Base-by-base conservation (phyloP, 2,329 filamentous ascomycete genomes). In the Trichoderma semiorbis region DNA sequence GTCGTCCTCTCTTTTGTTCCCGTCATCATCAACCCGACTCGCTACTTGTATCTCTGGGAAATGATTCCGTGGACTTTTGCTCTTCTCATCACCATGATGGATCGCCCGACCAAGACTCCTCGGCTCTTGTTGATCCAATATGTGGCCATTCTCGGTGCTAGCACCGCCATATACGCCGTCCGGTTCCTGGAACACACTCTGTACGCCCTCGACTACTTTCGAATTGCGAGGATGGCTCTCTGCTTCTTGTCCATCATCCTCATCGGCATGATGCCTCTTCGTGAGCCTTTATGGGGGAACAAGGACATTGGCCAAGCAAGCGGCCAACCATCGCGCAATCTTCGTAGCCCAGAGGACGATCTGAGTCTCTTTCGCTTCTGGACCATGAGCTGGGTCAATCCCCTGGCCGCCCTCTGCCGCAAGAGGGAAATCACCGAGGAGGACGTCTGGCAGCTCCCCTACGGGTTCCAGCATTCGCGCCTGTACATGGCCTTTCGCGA, bases 351-450 rank as follows among this genome's bases (percentile, higher is more conserved):
- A 0, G 94, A 97, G 79, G 94, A 97, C 75, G 90, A 92, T 74
- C 79, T 97, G 28, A 92, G 87, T 0, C 84, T 95, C 1, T 94
- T 93, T 87, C 92, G 95, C 75, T 97, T 93, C 81, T 92, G 95
- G 88, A 91, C 89, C 7, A 91, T 97, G 32, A 92, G 89, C 0
- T 97, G 94, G 94, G 91, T 97, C 82, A 84, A 85, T 0, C 91
- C 94, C 0, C 81, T 97, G 7, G 93, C 97, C 14, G 82, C 84
- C 1, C 80, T 90, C 28, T 93, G 91, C 1, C 87, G 85, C 55
- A 83, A 84, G 34, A 85, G 89, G 53, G 91, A 94, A 75, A 83
- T 97, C 10, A 83, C 94, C 43, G 90, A 94, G 50, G 87, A 91
- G 47, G 93, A 97, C 78, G 92, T 97, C 2, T 97, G 94, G 94